Evolutionary conservation across 2,329 filamentous ascomycete species (phyloP).

Genomic region (Scedosporium minutisporum): DNA sequence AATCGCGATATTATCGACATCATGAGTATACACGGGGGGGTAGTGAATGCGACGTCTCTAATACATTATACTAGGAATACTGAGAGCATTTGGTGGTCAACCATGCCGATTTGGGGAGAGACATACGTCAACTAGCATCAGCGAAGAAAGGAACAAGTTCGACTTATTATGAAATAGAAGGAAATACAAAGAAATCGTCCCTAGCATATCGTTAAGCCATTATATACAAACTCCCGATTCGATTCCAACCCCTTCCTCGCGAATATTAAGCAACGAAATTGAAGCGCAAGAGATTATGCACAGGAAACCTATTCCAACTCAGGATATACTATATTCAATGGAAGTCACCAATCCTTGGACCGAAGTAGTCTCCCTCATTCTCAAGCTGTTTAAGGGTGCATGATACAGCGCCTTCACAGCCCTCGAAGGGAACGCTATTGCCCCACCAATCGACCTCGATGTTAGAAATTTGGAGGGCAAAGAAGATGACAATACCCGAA

Average conservation of each 20-base stretch:
- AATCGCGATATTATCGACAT: too few relatives aligned
- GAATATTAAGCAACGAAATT: background rate
- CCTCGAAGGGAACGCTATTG: conserved; percentile 29
- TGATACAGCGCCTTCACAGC: conserved; percentile 29
- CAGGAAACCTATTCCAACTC: background rate
- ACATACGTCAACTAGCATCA: too few relatives aligned
- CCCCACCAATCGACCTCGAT: conserved; percentile 39
- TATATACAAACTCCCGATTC: background rate
- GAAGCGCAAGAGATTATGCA: background rate
- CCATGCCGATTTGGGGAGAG: too few relatives aligned
- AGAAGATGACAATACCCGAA: conserved; percentile 43
- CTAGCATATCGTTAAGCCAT: background rate
- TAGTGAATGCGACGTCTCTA: too few relatives aligned
- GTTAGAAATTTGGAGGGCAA: conserved; percentile 35
- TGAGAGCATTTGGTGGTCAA: too few relatives aligned
- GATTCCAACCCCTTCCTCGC: background rate
- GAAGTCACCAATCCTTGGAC: conserved; percentile 14
- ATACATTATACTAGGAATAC: too few relatives aligned
- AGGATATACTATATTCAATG: background rate
- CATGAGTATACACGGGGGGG: too few relatives aligned
- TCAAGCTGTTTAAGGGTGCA: conserved; percentile 26
- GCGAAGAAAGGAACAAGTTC: too few relatives aligned
- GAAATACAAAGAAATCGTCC: background rate
- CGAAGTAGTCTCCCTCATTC: conserved; percentile 21
- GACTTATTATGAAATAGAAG: too few relatives aligned